Evolutionary conservation across 345 rosid genomes (phyloP).

Genomic region (Lenwebbia sp.): DNA sequence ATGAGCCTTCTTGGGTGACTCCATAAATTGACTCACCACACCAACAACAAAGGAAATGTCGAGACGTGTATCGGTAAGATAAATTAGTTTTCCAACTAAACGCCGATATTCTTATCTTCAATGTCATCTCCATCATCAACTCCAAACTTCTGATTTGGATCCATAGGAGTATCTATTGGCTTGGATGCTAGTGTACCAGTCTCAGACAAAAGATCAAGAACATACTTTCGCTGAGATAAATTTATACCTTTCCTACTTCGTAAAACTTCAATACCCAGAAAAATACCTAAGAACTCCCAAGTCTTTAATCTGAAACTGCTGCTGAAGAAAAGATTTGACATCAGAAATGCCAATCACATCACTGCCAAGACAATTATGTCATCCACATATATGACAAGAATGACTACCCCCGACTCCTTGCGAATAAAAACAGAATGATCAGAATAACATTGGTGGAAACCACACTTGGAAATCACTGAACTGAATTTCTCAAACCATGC

Average conservation of each 20-base stretch:
- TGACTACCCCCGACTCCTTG: background rate
- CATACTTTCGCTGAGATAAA: background rate
- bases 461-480: background rate
- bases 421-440: too few relatives aligned
- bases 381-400: background rate
- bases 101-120: background rate
- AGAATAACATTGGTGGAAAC: background rate
- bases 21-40: too few relatives aligned
- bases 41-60: too few relatives aligned
- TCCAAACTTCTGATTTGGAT: background rate
- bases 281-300: background rate
- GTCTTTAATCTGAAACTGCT: background rate
- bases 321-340: background rate
- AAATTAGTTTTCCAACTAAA: too few relatives aligned
- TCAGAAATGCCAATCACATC: background rate
- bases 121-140: background rate
- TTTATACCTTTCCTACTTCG: background rate
- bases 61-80: background rate
- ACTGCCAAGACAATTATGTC: background rate
- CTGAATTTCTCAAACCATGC: background rate
- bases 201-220: background rate
- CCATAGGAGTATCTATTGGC: background rate
- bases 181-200: background rate
- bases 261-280: background rate
- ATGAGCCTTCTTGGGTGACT: too few relatives aligned